Conservation (phyloP, 2,329 filamentous ascomycete genomes). For the Pseudogymnoascus sp. region DNA sequence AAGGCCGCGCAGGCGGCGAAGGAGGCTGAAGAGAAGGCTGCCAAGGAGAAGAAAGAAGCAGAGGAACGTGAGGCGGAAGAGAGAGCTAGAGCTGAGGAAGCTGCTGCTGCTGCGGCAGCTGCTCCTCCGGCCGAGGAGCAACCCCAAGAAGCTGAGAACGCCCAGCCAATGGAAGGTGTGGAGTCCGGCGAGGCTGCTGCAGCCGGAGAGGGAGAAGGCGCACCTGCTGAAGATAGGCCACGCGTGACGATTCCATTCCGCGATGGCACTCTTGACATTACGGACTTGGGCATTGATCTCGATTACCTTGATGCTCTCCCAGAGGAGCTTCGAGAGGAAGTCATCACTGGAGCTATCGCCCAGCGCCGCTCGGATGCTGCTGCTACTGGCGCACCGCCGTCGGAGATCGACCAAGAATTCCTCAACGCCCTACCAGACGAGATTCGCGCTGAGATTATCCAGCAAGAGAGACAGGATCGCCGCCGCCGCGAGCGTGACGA, state of each 20-base stretch:
- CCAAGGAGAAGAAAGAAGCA: constrained; percentile 61
- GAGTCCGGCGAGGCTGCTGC: constrained; percentile 31
- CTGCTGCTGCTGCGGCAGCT: constrained; percentile 42
- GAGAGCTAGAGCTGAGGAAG: constrained; percentile 53
- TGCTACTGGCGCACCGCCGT: constrained; percentile 64
- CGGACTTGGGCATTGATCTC: constrained; percentile 84
- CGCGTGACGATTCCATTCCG: constrained; percentile 78
- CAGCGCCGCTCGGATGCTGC: constrained; percentile 72
- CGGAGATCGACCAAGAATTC: constrained; percentile 87
- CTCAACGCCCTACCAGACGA: constrained; percentile 86
- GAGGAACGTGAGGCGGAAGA: constrained; percentile 69
- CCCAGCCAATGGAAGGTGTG: constrained; percentile 68
- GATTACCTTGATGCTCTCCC: constrained; percentile 96
- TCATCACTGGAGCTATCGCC: constrained; percentile 84
- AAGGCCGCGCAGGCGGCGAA: constrained; percentile 61
- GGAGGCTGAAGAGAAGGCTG: constrained; percentile 61
- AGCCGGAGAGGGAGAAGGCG: constrained; percentile 30
- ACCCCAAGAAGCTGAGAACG: constrained; percentile 19
- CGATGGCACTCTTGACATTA: constrained; percentile 86
- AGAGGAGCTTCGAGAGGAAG: constrained; percentile 91
- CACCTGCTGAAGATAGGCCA: constrained; percentile 42
- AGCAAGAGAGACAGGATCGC: constrained; percentile 83
- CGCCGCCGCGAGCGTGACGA: constrained; percentile 82
- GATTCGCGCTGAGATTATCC: constrained; percentile 80
- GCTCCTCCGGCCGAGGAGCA: constrained; percentile 39